Percentiles rank a stretch among this genome's conserved stretches.
phyloP scores from a whole-genome alignment of 495 filamentous ascomycete genomes.

The Aspergillus diversus region DNA sequence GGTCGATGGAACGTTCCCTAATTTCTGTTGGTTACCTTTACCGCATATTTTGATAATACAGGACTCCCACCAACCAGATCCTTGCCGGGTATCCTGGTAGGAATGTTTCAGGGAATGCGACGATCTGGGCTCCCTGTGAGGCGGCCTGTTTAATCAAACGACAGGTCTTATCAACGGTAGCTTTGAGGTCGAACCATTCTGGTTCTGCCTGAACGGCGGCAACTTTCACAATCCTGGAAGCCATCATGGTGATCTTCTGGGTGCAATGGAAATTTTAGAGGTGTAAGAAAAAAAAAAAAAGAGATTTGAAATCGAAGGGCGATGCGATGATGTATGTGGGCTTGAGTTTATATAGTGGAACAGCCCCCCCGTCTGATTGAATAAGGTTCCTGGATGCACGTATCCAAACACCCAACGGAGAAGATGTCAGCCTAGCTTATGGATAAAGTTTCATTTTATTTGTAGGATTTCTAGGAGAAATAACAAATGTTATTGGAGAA shows the following conservation, averaged over 20 bases:
- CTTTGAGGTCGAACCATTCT: slow-evolving; percentile 36
- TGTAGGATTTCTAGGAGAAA: no score
- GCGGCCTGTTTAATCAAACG: slow-evolving; percentile 34
- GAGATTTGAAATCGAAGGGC: no score
- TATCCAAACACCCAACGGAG: no score
- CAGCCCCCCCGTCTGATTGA: no score
- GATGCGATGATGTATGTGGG: no score
- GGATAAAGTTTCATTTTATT: no score
- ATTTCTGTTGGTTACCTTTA: background rate
- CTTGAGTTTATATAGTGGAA: no score
- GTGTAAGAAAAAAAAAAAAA: background rate
- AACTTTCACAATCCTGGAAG: slow-evolving; percentile 6
- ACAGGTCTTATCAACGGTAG: slow-evolving; percentile 33
- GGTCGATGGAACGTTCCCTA: background rate
- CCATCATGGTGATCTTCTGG: no score
- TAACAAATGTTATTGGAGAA: no score
- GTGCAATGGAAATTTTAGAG: background rate
- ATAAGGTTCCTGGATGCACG: no score
- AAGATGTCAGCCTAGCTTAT: no score
- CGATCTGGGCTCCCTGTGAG: slow-evolving; percentile 30
- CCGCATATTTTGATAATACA: background rate
- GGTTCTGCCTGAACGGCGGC: slow-evolving; percentile 30
- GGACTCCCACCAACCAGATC: background rate
- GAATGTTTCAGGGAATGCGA: slow-evolving; percentile 45
- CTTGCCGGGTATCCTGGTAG: slow-evolving; percentile 44